Conservation (phyloP, 192 early-diverging fungal genomes). For the Gamsiella multidivaricata region DNA sequence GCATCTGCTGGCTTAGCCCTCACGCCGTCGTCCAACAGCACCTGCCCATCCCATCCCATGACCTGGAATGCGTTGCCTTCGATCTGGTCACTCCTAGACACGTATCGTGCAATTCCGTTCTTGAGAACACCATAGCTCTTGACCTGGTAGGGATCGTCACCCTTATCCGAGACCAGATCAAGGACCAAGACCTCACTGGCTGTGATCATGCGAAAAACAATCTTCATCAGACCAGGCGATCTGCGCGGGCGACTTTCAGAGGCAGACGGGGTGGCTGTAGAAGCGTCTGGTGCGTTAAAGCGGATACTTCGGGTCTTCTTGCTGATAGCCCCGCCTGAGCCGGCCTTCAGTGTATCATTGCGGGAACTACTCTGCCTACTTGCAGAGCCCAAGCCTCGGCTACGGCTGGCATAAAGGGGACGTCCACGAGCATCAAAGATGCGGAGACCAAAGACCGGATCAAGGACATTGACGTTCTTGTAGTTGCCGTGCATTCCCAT, state of each 20-base stretch:
- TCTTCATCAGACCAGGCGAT: conserved; percentile 8
- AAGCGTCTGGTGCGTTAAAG: too few relatives aligned
- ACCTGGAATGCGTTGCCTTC: conserved; percentile 51
- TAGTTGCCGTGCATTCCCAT: conserved; percentile 53
- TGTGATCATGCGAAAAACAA: conserved; percentile 47
- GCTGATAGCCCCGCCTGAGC: too few relatives aligned
- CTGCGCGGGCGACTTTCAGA: background rate
- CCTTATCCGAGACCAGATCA: conserved; percentile 35
- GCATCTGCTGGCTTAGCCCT: background rate
- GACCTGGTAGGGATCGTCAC: conserved; percentile 37
- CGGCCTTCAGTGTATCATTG: too few relatives aligned
- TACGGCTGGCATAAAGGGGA: background rate
- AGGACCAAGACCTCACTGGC: conserved; percentile 31
- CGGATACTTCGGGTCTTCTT: too few relatives aligned
- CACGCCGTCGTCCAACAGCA: conserved; percentile 20
- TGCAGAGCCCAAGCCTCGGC: background rate
- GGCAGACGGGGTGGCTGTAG: background rate
- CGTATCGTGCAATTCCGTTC: conserved; percentile 30
- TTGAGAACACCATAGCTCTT: conserved; percentile 40
- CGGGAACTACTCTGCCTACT: too few relatives aligned
- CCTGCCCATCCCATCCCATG: conserved; percentile 33
- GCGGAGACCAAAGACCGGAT: conserved; percentile 28
- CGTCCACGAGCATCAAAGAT: conserved; percentile 32
- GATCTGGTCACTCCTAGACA: conserved; percentile 38
- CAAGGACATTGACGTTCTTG: conserved; percentile 35